phyloP scores from a whole-genome alignment of 352 stramenopile species.

The Blastocystis sp. region DNA sequence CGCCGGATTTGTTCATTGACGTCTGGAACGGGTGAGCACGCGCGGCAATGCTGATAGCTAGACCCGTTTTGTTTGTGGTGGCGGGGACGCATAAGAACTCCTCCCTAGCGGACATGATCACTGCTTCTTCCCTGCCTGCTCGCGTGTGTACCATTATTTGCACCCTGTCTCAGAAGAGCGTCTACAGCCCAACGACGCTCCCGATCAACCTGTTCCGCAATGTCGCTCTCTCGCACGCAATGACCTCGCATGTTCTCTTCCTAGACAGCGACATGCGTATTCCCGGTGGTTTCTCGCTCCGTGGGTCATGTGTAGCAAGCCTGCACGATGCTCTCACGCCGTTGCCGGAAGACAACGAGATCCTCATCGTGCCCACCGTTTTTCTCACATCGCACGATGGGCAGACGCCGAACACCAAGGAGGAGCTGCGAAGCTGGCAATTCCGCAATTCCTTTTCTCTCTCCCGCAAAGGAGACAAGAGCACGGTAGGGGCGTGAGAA shows the following conservation, averaged over 20 bases:
- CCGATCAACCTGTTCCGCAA: conserved; percentile 61
- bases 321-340: not conserved
- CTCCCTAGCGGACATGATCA: not conserved
- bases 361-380: not conserved
- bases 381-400: not conserved
- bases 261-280: conserved; percentile 14
- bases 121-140: not conserved
- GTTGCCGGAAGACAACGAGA: not conserved
- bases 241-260: conserved; percentile 16
- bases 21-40: not conserved
- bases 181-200: not conserved
- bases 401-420: not conserved
- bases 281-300: not conserved
- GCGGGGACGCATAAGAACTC: not conserved
- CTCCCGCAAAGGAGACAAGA: not conserved
- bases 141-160: not conserved
- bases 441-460: not conserved
- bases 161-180: not conserved
- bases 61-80: conserved; percentile 24
- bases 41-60: not conserved
- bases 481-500: not conserved
- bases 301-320: not conserved
- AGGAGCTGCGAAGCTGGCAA: not conserved
- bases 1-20: not conserved
- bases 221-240: not conserved